A percentile compares a stretch with the other conserved stretches of the same genome.
These are phyloP conservation scores for Hyaloperonospora arabidopsidis DNA, from an alignment of 352 stramenopile genomes.

Conservation along the genomic window DNA sequence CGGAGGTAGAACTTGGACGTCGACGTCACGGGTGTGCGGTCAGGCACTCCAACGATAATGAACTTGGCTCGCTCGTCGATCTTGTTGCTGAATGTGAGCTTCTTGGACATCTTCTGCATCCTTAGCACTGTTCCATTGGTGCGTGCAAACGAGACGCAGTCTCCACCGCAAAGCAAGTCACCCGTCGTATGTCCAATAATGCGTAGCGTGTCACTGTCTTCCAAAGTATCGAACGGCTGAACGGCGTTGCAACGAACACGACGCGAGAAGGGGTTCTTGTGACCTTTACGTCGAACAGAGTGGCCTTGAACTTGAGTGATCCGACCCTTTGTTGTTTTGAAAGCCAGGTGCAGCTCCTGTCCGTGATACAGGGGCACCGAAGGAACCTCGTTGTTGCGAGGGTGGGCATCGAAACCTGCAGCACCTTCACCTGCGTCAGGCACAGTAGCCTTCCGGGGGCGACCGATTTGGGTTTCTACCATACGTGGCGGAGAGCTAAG, in stretches of 20 bases:
- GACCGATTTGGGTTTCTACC: constrained; percentile 27
- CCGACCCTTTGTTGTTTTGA: constrained; percentile 39
- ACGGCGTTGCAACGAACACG: constrained; percentile 38
- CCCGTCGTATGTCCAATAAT: constrained; percentile 59
- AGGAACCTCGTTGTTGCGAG: constrained; percentile 7
- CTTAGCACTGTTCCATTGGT: constrained; percentile 48
- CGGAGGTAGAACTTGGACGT: constrained; percentile 66
- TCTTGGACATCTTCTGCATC: constrained; percentile 54
- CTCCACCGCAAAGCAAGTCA: constrained; percentile 43
- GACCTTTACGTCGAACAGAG: constrained; percentile 23
- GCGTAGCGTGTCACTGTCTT: constrained; percentile 39
- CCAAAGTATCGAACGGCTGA: constrained; percentile 24
- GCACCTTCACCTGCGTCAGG: constrained; percentile 7
- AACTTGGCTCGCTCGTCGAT: constrained; percentile 60
- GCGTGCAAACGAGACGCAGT: constrained; percentile 53
- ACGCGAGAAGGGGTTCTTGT: constrained; percentile 48
- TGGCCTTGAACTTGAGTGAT: constrained; percentile 41
- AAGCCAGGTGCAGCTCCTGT: constrained; percentile 46
- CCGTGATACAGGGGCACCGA: constrained; percentile 42
- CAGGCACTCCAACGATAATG: constrained; percentile 53
- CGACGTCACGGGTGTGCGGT: constrained; percentile 48
- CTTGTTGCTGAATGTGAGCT: constrained; percentile 59
- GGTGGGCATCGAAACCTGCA: not conserved
- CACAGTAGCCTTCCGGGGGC: constrained; percentile 25
- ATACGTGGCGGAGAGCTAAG: constrained; percentile 47